These are phyloP conservation scores for Hypseocharis bilobata DNA, from an alignment of 441 rosid genomes.

Conservation along the genomic window DNA sequence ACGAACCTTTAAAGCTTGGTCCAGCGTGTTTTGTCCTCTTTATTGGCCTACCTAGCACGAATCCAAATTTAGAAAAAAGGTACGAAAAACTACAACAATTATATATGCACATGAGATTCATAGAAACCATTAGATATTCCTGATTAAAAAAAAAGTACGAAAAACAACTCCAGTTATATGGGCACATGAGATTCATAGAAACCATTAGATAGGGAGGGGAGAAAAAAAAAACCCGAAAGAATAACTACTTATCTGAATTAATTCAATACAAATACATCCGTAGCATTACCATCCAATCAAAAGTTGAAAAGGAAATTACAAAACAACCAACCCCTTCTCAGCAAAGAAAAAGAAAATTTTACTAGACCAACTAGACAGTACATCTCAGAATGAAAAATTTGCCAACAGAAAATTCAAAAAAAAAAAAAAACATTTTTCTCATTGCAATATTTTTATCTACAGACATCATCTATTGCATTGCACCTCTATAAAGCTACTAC, in stretches of 20 bases:
- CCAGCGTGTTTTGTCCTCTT: too few relatives aligned
- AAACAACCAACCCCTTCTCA: neutral
- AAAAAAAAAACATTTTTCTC: too few relatives aligned
- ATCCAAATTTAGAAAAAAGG: too few relatives aligned
- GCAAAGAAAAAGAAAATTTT: slow-evolving; percentile 11
- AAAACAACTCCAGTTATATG: too few relatives aligned
- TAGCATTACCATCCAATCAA: neutral
- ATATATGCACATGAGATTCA: too few relatives aligned
- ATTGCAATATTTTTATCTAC: slow-evolving; percentile 29
- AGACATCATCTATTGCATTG: slow-evolving; percentile 17
- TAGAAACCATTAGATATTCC: too few relatives aligned
- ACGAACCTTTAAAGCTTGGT: too few relatives aligned
- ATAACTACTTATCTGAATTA: neutral
- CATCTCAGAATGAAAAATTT: slow-evolving; percentile 19
- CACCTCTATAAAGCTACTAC: slow-evolving; percentile 20
- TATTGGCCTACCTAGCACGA: too few relatives aligned
- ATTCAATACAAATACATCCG: slow-evolving; percentile 9
- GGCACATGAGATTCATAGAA: neutral
- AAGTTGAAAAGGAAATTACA: neutral
- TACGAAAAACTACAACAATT: too few relatives aligned
- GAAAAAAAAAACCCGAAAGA: too few relatives aligned
- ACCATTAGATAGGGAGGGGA: neutral
- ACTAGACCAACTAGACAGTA: slow-evolving; percentile 14
- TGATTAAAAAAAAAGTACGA: too few relatives aligned
- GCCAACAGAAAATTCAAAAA: slow-evolving; percentile 3